These are phyloP conservation scores for Fonsecaea erecta DNA, from an alignment of 2,329 filamentous ascomycete species.

Conservation along the genomic window DNA sequence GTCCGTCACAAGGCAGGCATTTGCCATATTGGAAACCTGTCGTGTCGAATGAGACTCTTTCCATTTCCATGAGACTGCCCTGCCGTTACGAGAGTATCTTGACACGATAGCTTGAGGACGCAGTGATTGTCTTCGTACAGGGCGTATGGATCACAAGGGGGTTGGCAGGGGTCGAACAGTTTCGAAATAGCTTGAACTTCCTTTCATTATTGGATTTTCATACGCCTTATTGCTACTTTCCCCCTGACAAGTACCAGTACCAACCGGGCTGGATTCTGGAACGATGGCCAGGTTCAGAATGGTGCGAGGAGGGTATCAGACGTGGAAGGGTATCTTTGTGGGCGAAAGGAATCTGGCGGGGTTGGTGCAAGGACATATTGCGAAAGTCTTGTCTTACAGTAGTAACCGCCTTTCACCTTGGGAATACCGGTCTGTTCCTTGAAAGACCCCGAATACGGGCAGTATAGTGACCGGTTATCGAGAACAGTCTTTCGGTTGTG, in stretches of 20 bases:
- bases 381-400: not conserved
- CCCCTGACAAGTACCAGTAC: not conserved
- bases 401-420: not conserved
- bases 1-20: not conserved
- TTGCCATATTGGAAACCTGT: not conserved
- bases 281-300: not conserved
- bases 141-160: not conserved
- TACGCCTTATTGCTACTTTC: not conserved
- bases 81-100: not conserved
- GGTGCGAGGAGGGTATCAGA: not conserved
- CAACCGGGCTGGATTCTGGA: not conserved
- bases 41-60: too few relatives aligned
- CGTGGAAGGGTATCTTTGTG: not conserved
- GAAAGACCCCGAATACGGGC: not conserved
- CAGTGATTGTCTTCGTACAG: not conserved
- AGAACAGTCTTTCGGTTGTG: not conserved
- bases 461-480: not conserved
- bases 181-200: not conserved
- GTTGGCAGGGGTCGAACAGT: not conserved
- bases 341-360: not conserved
- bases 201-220: not conserved
- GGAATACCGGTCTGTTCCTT: not conserved
- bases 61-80: not conserved
- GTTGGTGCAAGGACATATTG: not conserved
- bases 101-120: not conserved